A percentile compares a stretch with the other conserved stretches of the same genome.
These are phyloP conservation scores for Jamesozyma rosinii DNA, from an alignment of 805 yeast genomes.

Conservation along the genomic window DNA sequence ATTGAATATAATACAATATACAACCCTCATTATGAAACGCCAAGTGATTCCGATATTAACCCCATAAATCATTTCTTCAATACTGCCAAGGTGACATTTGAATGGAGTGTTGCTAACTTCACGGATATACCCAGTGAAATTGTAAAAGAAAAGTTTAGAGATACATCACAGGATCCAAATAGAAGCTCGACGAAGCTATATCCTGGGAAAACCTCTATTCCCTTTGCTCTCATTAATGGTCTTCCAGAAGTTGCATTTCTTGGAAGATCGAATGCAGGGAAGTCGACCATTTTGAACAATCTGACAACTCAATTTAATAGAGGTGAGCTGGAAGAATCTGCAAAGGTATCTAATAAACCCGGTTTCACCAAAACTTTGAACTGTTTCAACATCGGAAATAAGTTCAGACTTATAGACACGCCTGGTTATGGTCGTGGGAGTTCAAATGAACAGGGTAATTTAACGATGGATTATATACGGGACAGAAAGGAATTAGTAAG, in stretches of 20 bases:
- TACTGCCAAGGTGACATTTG: conserved; percentile 38
- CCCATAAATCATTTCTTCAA: conserved; percentile 38
- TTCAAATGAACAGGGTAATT: conserved; percentile 54
- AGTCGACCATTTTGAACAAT: conserved; percentile 65
- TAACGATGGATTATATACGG: conserved; percentile 53
- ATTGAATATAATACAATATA: conserved; percentile 7
- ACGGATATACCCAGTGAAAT: conserved; percentile 42
- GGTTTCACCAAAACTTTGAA: conserved; percentile 57
- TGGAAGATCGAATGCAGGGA: conserved; percentile 83
- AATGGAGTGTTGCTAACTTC: conserved; percentile 52
- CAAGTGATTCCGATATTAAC: conserved; percentile 17
- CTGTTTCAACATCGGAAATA: conserved; percentile 57
- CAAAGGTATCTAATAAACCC: conserved; percentile 45
- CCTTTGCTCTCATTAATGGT: conserved; percentile 26
- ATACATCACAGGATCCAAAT: conserved; percentile 6
- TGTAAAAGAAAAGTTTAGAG: conserved; percentile 7
- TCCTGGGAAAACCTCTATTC: conserved; percentile 22
- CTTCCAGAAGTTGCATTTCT: conserved; percentile 69
- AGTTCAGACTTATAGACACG: conserved; percentile 63
- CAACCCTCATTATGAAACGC: conserved; percentile 12
- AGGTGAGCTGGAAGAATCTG: conserved; percentile 33
- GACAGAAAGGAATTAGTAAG: conserved; percentile 45
- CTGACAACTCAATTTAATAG: conserved; percentile 37
- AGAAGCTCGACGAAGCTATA: conserved; percentile 16
- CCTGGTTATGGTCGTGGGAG: conserved; percentile 88